Conservation (phyloP, 2,329 filamentous ascomycete genomes). For the Corniculantispora saksenae region DNA sequence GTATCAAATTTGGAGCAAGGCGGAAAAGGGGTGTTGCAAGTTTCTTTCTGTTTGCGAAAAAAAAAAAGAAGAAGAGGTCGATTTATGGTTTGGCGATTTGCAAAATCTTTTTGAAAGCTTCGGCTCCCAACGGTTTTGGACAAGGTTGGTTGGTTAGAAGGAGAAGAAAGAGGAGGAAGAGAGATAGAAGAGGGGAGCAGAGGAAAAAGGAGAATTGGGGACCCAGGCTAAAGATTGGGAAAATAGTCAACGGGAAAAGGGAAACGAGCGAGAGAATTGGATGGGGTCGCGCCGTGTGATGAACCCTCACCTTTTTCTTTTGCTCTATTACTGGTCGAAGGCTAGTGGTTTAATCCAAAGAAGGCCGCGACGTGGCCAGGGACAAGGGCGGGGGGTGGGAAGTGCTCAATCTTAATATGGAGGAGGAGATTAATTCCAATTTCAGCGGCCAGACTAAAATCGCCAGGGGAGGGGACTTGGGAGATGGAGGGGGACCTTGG, state of each 20-base stretch:
- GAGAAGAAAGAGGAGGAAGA: too few species aligned
- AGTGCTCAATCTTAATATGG: constrained; percentile 14
- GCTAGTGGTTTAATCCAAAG: neutral
- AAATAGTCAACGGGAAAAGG: neutral
- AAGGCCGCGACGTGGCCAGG: neutral
- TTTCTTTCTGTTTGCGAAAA: neutral
- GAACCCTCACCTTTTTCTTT: too few species aligned
- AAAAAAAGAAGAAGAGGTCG: neutral
- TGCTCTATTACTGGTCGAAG: too few species aligned
- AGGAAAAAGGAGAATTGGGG: neutral
- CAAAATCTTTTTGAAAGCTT: too few species aligned
- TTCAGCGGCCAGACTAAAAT: neutral
- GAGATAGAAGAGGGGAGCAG: too few species aligned
- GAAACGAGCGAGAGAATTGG: neutral
- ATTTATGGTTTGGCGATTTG: too few species aligned
- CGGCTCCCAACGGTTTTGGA: too few species aligned
- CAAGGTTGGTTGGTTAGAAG: too few species aligned
- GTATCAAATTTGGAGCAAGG: constrained; percentile 2
- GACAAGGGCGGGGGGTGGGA: neutral
- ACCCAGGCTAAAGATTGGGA: neutral
- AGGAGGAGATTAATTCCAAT: constrained; percentile 16
- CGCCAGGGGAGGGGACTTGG: too few species aligned
- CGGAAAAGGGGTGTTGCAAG: neutral
- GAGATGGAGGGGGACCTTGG: too few species aligned
- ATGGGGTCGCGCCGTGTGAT: too few species aligned